phyloP scores from a whole-genome alignment of 495 filamentous ascomycete genomes.

The Aspergillus ostianus region DNA sequence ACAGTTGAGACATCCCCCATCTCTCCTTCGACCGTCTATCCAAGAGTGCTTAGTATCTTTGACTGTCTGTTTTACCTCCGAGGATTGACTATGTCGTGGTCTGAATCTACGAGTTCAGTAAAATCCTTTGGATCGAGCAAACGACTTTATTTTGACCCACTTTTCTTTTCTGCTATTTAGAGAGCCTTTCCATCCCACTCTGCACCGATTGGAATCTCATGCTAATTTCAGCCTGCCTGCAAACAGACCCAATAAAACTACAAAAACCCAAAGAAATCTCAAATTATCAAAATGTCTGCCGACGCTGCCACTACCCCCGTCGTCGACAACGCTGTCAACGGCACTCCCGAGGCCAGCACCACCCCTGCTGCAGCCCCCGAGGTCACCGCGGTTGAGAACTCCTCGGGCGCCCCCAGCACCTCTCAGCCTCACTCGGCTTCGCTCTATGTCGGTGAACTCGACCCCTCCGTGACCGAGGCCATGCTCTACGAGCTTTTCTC shows the following conservation, averaged over 20 bases:
- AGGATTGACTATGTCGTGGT: background rate
- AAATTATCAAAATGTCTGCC: slow-evolving; percentile 46
- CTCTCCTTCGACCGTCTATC: background rate
- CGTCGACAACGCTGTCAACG: slow-evolving; percentile 41
- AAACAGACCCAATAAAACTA: slow-evolving; percentile 3
- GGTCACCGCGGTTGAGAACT: slow-evolving; percentile 32
- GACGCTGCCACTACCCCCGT: slow-evolving; percentile 42
- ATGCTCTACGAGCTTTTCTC: slow-evolving; percentile 99
- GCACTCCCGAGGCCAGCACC: slow-evolving; percentile 38
- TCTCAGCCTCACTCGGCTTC: slow-evolving; percentile 90
- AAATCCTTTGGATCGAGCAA: background rate
- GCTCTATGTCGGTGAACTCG: slow-evolving; percentile 98
- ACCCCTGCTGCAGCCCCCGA: slow-evolving; percentile 35
- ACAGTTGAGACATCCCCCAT: background rate
- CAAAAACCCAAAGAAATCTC: slow-evolving; percentile 18
- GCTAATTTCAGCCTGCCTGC: background rate
- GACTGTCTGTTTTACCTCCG: background rate
- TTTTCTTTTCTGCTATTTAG: background rate
- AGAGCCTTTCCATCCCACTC: slow-evolving; percentile 3
- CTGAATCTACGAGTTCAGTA: background rate
- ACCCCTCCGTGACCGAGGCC: slow-evolving; percentile 95
- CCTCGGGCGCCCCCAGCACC: slow-evolving; percentile 58
- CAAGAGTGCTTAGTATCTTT: no score
- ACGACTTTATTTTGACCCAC: background rate
- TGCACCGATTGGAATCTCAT: slow-evolving; percentile 1